phyloP scores from a whole-genome alignment of 495 filamentous ascomycete species.

The Filosporella fistucella region DNA sequence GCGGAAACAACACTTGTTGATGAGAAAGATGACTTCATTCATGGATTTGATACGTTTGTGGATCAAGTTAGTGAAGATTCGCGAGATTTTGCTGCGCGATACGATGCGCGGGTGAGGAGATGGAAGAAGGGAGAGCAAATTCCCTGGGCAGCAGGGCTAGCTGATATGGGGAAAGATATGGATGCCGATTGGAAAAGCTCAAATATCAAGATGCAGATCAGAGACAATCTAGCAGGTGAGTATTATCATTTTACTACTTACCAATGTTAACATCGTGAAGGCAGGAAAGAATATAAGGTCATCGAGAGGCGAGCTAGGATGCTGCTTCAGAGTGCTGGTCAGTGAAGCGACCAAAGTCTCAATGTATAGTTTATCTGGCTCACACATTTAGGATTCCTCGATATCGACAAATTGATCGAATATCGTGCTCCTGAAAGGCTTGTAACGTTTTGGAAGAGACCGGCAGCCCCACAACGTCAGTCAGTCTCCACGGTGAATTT shows the following conservation, averaged over 20 bases:
- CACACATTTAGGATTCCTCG: background rate
- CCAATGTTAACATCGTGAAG: too few species aligned
- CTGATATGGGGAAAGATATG: background rate
- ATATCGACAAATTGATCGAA: conserved; percentile 3
- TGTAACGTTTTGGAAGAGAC: background rate
- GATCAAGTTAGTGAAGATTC: conserved; percentile 28
- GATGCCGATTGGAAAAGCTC: background rate
- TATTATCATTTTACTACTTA: too few species aligned
- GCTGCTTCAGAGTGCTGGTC: background rate
- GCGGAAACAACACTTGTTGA: conserved; percentile 15
- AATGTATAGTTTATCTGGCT: background rate
- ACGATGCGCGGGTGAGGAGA: background rate
- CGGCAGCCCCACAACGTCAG: background rate
- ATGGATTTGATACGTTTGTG: conserved; percentile 31
- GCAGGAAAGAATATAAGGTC: background rate
- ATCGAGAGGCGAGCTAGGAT: background rate
- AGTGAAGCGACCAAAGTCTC: background rate
- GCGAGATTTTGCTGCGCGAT: conserved; percentile 19
- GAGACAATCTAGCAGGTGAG: background rate
- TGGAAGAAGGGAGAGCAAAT: background rate
- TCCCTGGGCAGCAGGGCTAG: background rate
- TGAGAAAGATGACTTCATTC: conserved; percentile 18
- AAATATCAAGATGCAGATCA: background rate
- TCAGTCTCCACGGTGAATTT: background rate
- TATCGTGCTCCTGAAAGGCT: background rate